phyloP scores from a whole-genome alignment of 108 stramenopile genomes.

The Nitzschia inconspicua region DNA sequence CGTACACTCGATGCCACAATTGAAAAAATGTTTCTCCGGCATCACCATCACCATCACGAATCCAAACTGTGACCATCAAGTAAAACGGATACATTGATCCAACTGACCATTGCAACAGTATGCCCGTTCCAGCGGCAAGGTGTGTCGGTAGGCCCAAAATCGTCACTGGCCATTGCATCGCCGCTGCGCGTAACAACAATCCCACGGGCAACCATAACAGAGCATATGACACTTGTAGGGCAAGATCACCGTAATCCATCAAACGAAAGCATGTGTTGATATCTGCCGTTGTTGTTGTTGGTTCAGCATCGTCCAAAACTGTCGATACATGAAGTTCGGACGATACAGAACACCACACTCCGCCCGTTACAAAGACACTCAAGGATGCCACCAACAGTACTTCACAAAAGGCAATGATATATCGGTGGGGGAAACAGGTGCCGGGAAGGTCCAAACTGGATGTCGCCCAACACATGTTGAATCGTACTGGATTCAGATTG shows the following conservation, averaged over 20 bases:
- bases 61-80: neutral
- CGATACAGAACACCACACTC: slow-evolving; percentile 16
- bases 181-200: slow-evolving; percentile 8
- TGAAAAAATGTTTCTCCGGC: slow-evolving; percentile 1
- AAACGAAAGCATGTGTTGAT: neutral
- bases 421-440: neutral
- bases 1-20: slow-evolving; percentile 13
- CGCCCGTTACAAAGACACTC: slow-evolving; percentile 1
- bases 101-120: slow-evolving; percentile 11
- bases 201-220: slow-evolving; percentile 24
- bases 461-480: neutral
- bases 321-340: slow-evolving; percentile 2
- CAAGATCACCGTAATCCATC: neutral
- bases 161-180: neutral
- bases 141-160: slow-evolving; percentile 16
- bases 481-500: neutral
- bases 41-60: neutral
- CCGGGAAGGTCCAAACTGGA: neutral
- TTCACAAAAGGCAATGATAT: neutral
- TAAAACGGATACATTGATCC: slow-evolving; percentile 11
- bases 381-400: neutral
- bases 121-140: neutral
- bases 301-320: neutral
- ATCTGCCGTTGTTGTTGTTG: neutral
- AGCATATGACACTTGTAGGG: slow-evolving; percentile 4